A percentile compares a stretch with the other conserved stretches of the same genome.
These are phyloP conservation scores for Fomitopsis palustris DNA, from an alignment of 1,284 basidiomycete genomes.

Conservation along the genomic window DNA sequence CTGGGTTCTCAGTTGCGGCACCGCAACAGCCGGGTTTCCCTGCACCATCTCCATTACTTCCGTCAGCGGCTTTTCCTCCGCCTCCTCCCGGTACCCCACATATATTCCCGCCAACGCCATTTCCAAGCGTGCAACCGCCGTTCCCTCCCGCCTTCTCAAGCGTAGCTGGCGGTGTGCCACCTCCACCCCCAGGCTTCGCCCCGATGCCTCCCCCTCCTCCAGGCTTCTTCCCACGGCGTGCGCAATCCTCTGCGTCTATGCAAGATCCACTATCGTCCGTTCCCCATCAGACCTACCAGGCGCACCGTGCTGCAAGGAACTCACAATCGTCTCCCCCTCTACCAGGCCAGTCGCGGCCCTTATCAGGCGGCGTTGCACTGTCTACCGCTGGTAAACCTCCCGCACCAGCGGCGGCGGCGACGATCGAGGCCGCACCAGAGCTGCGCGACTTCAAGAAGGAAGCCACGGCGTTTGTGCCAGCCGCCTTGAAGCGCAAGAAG, in stretches of 20 bases:
- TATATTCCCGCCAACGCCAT: constrained; percentile 10
- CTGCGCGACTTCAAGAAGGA: constrained; percentile 91
- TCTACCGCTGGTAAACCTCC: constrained; percentile 12
- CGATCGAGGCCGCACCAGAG: constrained; percentile 78
- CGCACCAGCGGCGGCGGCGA: constrained; percentile 45
- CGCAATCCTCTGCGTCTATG: constrained; percentile 43
- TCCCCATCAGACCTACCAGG: constrained; percentile 67
- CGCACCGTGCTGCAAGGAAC: constrained; percentile 41
- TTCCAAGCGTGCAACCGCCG: constrained; percentile 3
- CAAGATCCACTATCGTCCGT: constrained; percentile 63
- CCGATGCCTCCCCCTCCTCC: constrained; percentile 46
- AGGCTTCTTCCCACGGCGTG: constrained; percentile 54
- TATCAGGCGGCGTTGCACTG: constrained; percentile 15
- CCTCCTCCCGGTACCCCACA: constrained; percentile 26
- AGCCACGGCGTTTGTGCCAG: constrained; percentile 83
- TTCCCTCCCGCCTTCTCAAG: constrained; percentile 16
- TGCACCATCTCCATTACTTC: constrained; percentile 20
- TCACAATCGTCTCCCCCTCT: constrained; percentile 20
- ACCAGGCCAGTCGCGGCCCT: constrained; percentile 11
- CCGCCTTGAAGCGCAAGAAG: constrained; percentile 64
- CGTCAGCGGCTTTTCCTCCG: constrained; percentile 2
- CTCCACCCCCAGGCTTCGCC: constrained; percentile 15
- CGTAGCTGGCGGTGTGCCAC: constrained; percentile 4
- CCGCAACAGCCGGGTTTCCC: constrained; percentile 3
- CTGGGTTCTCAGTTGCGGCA: constrained; percentile 26